A percentile compares a stretch with the other conserved stretches of the same genome.
Evolutionary conservation across 2,329 filamentous ascomycete species (phyloP).

Genomic region (Xylaria sp.): DNA sequence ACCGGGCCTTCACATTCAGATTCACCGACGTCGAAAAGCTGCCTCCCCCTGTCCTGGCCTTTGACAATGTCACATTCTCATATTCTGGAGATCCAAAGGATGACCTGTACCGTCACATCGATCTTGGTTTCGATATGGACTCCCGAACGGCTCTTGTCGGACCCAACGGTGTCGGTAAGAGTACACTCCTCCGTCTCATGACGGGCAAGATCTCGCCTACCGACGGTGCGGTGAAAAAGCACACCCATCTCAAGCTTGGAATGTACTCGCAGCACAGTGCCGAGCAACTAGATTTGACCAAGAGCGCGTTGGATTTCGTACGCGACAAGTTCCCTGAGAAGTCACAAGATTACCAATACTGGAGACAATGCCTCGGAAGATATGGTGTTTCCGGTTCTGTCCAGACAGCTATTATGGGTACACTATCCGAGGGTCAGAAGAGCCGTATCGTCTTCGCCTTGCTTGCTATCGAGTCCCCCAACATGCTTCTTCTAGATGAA

Average conservation of each 20-base stretch:
- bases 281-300: conserved; percentile 97
- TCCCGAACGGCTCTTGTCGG: conserved; percentile 96
- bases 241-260: conserved; percentile 98
- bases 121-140: conserved; percentile 99
- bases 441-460: conserved; percentile 97
- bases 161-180: conserved; percentile 99
- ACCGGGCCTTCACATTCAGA: conserved; percentile 95
- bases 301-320: conserved; percentile 97
- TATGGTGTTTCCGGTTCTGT: conserved; percentile 94
- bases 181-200: conserved; percentile 94
- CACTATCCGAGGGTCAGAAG: conserved; percentile 97
- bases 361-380: conserved; percentile 94
- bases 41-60: conserved; percentile 94
- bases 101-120: conserved; percentile 94
- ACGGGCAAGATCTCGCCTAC: conserved; percentile 93
- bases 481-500: conserved; percentile 98
- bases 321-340: conserved; percentile 91
- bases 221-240: conserved; percentile 81
- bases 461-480: conserved; percentile 92
- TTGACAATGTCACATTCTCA: conserved; percentile 97
- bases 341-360: conserved; percentile 98
- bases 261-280: conserved; percentile 99
- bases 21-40: conserved; percentile 99
- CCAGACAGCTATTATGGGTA: conserved; percentile 98
- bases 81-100: conserved; percentile 92